Percentiles rank a stretch among this genome's conserved stretches.
phyloP scores from a whole-genome alignment of 805 yeast species.

The Wickerhamiella occidentalis region DNA sequence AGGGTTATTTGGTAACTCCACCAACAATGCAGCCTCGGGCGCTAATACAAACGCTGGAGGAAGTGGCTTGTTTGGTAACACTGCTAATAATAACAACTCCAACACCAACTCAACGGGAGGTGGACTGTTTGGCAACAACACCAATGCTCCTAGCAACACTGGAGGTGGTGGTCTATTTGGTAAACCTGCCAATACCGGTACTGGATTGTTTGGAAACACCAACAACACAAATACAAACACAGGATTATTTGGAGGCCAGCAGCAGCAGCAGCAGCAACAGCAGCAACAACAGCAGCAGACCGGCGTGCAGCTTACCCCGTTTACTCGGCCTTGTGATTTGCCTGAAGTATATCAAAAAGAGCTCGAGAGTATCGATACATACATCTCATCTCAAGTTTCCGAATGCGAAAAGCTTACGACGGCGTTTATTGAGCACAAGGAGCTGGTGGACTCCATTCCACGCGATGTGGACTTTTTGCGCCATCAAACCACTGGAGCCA shows the following conservation, averaged over 20 bases:
- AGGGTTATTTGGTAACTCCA: too few species aligned
- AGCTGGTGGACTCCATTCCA: slow-evolving; percentile 38
- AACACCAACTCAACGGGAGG: slow-evolving; percentile 1
- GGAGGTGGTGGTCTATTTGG: slow-evolving; percentile 24
- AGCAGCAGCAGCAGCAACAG: slow-evolving; percentile 15
- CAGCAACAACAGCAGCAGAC: slow-evolving; percentile 22
- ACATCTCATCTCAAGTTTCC: slow-evolving; percentile 41
- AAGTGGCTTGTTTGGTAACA: slow-evolving; percentile 4
- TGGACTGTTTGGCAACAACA: slow-evolving; percentile 8
- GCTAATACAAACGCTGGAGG: background rate
- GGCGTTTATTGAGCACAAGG: slow-evolving; percentile 32
- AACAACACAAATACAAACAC: background rate
- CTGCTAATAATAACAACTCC: background rate
- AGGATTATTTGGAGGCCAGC: slow-evolving; percentile 6
- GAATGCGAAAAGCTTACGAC: slow-evolving; percentile 40
- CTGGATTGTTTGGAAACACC: slow-evolving; percentile 10
- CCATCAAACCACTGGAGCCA: slow-evolving; percentile 38
- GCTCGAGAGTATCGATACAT: slow-evolving; percentile 42
- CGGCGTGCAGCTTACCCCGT: slow-evolving; percentile 35
- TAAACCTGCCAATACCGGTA: slow-evolving; percentile 12
- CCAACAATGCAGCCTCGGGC: background rate
- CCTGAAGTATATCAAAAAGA: slow-evolving; percentile 42
- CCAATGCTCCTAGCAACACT: slow-evolving; percentile 3
- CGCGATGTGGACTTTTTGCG: slow-evolving; percentile 42
- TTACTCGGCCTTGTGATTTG: slow-evolving; percentile 48